A percentile compares a stretch with the other conserved stretches of the same genome.
Evolutionary conservation across 331 rosid genomes (phyloP).

Genomic region (Malus hybrid): DNA sequence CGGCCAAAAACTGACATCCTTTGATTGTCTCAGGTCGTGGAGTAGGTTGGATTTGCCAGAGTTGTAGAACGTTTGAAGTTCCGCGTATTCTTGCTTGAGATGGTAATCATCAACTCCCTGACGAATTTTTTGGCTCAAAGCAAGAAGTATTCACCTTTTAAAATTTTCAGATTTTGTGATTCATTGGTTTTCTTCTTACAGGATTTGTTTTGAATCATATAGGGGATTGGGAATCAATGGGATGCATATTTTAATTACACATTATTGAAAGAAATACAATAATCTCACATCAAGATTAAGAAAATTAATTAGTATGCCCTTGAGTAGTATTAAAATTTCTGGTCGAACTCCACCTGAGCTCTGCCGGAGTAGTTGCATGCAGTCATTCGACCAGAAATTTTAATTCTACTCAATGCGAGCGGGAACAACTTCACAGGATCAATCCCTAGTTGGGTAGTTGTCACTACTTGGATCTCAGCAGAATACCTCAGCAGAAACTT

Average conservation of each 20-base stretch:
- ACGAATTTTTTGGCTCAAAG: background rate
- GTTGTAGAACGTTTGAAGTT: background rate
- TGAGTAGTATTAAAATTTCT: background rate
- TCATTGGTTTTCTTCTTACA: too few relatives aligned
- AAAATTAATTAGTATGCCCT: too few relatives aligned
- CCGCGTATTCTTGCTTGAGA: background rate
- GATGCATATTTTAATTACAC: too few relatives aligned
- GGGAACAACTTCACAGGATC: background rate
- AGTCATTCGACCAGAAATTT: too few relatives aligned
- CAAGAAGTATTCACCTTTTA: background rate
- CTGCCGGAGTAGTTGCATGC: too few relatives aligned
- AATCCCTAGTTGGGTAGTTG: background rate
- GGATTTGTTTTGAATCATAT: too few relatives aligned
- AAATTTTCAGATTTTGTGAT: too few relatives aligned
- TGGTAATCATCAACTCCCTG: background rate
- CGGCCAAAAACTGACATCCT: background rate
- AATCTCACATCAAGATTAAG: too few relatives aligned
- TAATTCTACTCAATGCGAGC: background rate
- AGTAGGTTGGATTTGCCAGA: background rate
- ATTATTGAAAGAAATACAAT: too few relatives aligned
- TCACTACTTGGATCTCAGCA: background rate
- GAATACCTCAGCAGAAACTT: constrained; percentile 9
- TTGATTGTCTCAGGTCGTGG: background rate
- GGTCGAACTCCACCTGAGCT: background rate
- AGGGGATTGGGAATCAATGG: too few relatives aligned